A percentile compares a stretch with the other conserved stretches of the same genome.
phyloP scores from a whole-genome alignment of 2,329 filamentous ascomycete genomes.

The Metarhizium robertsii region DNA sequence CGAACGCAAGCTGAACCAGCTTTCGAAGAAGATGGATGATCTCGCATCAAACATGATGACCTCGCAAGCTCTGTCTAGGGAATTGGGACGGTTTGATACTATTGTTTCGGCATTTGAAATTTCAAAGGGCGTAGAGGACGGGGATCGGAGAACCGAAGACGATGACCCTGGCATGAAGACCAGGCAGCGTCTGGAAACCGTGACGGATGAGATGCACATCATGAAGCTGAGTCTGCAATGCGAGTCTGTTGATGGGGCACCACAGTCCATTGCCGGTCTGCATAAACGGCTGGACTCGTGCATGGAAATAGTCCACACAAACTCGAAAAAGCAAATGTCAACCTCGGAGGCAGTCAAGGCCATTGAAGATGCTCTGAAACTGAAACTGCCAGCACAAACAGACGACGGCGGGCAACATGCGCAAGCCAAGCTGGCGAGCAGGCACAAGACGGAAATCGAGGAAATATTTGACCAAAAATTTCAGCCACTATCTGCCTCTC shows the following conservation, averaged over 20 bases:
- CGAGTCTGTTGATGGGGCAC: neutral
- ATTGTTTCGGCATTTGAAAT: neutral
- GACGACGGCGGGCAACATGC: neutral
- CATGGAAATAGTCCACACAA: neutral
- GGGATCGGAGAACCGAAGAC: neutral
- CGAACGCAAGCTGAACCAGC: neutral
- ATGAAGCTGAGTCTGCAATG: neutral
- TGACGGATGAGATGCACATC: neutral
- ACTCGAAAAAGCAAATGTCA: constrained; percentile 1
- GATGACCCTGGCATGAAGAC: neutral
- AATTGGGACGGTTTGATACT: constrained; percentile 4
- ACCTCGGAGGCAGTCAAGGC: neutral
- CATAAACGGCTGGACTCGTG: neutral
- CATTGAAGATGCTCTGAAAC: neutral
- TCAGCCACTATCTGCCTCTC: neutral
- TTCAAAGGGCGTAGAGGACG: neutral
- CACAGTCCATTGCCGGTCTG: neutral
- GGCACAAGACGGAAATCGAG: neutral
- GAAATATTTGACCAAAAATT: constrained; percentile 3
- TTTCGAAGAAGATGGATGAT: neutral
- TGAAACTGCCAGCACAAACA: neutral
- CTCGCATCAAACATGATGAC: neutral
- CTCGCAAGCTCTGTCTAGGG: neutral
- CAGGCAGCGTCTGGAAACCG: neutral
- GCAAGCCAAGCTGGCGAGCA: neutral